phyloP scores from a whole-genome alignment of 2,329 filamentous ascomycete genomes.

The Alternaria ethzedia region DNA sequence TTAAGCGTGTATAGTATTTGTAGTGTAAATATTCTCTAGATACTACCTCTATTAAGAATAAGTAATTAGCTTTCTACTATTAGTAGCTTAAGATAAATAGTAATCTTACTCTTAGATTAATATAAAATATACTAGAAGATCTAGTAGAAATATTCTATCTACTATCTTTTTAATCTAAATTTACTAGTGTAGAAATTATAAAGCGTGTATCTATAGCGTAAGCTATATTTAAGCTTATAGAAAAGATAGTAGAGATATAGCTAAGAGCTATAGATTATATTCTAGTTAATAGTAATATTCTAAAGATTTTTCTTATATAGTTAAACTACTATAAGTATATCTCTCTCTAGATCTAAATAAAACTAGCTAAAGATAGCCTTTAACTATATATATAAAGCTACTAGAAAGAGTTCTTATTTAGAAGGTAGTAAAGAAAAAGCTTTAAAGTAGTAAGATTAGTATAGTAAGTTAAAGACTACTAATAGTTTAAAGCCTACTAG shows the following conservation, averaged over 20 bases:
- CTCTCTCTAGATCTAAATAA: constrained; percentile 1
- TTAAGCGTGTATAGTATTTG: constrained; percentile 16
- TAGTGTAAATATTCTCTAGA: constrained; percentile 16
- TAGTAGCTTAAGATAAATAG: constrained; percentile 17
- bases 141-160: constrained; percentile 18
- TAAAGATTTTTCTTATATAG: constrained; percentile 11
- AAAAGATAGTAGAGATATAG: constrained; percentile 15
- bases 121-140: constrained; percentile 17
- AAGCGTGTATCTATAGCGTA: constrained; percentile 13
- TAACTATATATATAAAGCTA: constrained; percentile 1
- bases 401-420: background rate
- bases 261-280: constrained; percentile 7
- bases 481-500: constrained; percentile 3
- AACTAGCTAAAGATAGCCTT: background rate
- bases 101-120: constrained; percentile 3
- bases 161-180: constrained; percentile 1
- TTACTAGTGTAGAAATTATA: constrained; percentile 15
- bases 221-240: constrained; percentile 13
- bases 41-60: constrained; percentile 19
- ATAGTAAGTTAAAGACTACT: background rate
- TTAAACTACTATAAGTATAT: background rate
- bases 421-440: background rate
- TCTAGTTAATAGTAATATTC: constrained; percentile 10
- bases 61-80: constrained; percentile 18
- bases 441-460: constrained; percentile 4